These are phyloP conservation scores for Corymbia maculata DNA, from an alignment of 345 rosid species.

Conservation along the genomic window DNA sequence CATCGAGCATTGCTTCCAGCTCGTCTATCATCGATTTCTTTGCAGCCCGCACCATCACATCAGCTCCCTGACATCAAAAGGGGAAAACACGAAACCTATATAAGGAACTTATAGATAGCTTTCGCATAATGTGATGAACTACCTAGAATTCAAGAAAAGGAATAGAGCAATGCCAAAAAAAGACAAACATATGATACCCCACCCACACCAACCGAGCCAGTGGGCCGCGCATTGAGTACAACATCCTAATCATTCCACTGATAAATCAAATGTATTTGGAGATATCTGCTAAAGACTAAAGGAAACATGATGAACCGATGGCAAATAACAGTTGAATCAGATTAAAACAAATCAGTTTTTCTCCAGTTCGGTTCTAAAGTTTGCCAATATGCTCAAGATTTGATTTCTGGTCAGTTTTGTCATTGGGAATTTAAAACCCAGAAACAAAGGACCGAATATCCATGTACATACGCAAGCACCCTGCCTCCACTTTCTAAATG, in stretches of 20 bases:
- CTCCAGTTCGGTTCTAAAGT: neutral
- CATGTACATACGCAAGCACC: neutral
- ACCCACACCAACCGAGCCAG: neutral
- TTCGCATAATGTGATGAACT: neutral
- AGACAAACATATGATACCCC: neutral
- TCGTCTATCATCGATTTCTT: slow-evolving; percentile 87
- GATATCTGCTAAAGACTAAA: neutral
- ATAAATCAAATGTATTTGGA: neutral
- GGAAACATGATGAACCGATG: neutral
- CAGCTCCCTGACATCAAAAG: slow-evolving; percentile 34
- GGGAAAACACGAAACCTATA: neutral
- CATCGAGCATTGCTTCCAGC: slow-evolving; percentile 88
- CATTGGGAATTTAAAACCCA: neutral
- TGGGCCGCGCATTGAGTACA: neutral
- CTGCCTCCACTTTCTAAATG: neutral
- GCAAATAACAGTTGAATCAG: neutral
- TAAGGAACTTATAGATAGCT: neutral
- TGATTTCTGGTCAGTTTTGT: neutral
- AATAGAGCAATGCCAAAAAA: neutral
- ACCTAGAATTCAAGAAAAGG: neutral
- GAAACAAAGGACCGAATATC: neutral
- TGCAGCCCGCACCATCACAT: slow-evolving; percentile 68
- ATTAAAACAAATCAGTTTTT: neutral
- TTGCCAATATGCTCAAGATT: neutral
- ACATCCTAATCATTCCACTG: neutral